Conservation (phyloP, 768 basidiomycete species). For the Tephrocybe rancida region DNA sequence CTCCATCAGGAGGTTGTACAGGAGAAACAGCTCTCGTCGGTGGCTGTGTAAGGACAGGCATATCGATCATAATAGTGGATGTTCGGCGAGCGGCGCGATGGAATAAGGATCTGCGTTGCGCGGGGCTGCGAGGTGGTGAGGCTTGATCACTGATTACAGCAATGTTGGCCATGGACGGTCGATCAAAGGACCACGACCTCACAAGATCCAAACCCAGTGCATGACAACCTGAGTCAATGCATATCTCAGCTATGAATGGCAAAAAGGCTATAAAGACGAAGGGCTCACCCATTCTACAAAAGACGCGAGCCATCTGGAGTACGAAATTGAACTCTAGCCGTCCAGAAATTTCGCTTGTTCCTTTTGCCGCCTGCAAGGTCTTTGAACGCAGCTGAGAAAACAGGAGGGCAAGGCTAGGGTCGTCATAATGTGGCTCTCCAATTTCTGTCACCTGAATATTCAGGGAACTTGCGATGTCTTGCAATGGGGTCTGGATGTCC, state of each 20-base stretch:
- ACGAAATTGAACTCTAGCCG: constrained; percentile 94
- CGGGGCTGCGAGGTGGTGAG: constrained; percentile 47
- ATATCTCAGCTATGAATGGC: neutral
- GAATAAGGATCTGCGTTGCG: constrained; percentile 46
- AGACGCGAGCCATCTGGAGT: constrained; percentile 89
- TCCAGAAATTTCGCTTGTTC: constrained; percentile 89
- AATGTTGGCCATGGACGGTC: constrained; percentile 53
- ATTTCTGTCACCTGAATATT: constrained; percentile 62
- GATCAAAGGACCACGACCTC: constrained; percentile 88
- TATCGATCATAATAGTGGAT: constrained; percentile 86
- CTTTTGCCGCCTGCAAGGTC: constrained; percentile 91
- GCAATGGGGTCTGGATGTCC: constrained; percentile 65
- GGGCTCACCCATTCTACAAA: constrained; percentile 88
- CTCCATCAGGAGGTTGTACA: constrained; percentile 23
- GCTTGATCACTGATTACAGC: constrained; percentile 8
- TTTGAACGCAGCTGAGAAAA: constrained; percentile 89
- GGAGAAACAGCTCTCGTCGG: constrained; percentile 60
- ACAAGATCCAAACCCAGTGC: constrained; percentile 89
- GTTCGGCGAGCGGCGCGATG: constrained; percentile 59
- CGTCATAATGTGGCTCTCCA: constrained; percentile 88
- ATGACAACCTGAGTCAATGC: constrained; percentile 73
- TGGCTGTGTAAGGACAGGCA: constrained; percentile 71
- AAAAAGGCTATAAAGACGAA: neutral
- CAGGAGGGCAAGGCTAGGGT: constrained; percentile 88
- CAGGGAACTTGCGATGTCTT: constrained; percentile 65